These are phyloP conservation scores for Saitozyma sp. DNA, from an alignment of 768 basidiomycete genomes.

Conservation along the genomic window DNA sequence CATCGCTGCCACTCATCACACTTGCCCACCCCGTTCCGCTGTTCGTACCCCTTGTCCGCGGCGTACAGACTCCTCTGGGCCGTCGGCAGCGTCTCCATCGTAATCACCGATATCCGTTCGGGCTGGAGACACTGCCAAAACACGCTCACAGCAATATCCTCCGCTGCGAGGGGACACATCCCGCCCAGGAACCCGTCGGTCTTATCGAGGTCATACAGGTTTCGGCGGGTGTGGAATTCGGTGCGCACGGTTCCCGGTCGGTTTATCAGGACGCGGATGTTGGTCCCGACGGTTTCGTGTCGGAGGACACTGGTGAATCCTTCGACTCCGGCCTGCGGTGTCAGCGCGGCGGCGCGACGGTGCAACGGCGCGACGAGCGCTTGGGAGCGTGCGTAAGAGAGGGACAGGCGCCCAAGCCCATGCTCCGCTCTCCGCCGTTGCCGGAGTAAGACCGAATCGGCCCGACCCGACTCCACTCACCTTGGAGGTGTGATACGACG, in stretches of 20 bases:
- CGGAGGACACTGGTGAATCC: conserved; percentile 11
- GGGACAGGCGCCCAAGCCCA: no score
- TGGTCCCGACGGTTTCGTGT: conserved; percentile 7
- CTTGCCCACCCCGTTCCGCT: conserved; percentile 20
- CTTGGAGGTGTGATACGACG: conserved; percentile 4
- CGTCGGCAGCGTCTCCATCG: conserved; percentile 15
- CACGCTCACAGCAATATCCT: conserved; percentile 10
- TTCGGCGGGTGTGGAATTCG: conserved; percentile 10
- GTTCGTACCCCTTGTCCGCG: conserved; percentile 50
- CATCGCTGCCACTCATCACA: conserved; percentile 1
- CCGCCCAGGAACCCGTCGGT: conserved; percentile 7
- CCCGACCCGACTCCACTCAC: neutral
- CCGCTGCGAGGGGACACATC: conserved; percentile 3
- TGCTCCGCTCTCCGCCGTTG: no score
- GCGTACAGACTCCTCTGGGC: conserved; percentile 9
- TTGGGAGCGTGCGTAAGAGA: no score
- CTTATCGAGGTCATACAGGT: conserved; percentile 8
- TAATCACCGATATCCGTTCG: conserved; percentile 10
- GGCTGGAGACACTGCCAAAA: conserved; percentile 18
- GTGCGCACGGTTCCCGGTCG: conserved; percentile 12
- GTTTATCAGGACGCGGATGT: conserved; percentile 15
- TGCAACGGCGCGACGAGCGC: no score
- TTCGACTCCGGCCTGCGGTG: neutral
- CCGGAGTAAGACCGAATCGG: no score
- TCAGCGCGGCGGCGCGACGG: no score